These are phyloP conservation scores for Fusarium caatingaense DNA, from an alignment of 2,329 filamentous ascomycete species.

Conservation along the genomic window DNA sequence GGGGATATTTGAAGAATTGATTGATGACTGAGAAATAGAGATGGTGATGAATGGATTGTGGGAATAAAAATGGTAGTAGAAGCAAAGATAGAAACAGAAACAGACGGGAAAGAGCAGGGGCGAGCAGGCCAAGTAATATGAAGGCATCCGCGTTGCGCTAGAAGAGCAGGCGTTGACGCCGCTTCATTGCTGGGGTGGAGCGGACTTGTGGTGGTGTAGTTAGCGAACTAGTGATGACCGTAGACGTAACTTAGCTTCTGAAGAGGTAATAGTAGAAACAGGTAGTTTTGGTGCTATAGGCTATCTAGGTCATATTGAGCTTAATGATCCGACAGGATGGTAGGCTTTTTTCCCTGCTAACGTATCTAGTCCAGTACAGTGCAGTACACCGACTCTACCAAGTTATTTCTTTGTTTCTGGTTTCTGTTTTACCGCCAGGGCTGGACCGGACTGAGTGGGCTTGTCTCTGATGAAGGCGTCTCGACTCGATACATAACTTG, in stretches of 20 bases:
- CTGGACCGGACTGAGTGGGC: not conserved
- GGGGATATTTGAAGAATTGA: not conserved
- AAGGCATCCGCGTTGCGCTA: constrained; percentile 48
- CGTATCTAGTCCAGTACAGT: not conserved
- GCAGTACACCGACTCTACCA: not conserved
- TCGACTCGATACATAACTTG: not conserved
- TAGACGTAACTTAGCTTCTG: not conserved
- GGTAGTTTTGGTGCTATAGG: constrained; percentile 22
- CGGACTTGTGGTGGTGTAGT: constrained; percentile 18
- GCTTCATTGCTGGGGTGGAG: constrained; percentile 43
- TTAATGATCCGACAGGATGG: constrained; percentile 28
- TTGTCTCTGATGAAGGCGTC: constrained; percentile 8
- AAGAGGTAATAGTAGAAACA: constrained; percentile 6
- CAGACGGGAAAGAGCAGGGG: constrained; percentile 31
- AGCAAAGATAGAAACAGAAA: constrained; percentile 9
- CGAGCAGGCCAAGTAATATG: constrained; percentile 45
- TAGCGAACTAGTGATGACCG: not conserved
- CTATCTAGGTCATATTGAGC: constrained; percentile 36
- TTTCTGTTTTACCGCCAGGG: constrained; percentile 5
- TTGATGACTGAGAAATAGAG: not conserved
- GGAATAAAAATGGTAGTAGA: constrained; percentile 4
- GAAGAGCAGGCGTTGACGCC: constrained; percentile 46
- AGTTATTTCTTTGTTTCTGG: constrained; percentile 23
- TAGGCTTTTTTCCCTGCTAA: constrained; percentile 3
- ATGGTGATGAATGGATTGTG: not conserved